Percentiles rank a stretch among this genome's conserved stretches.
Conservation (phyloP, 2,329 filamentous ascomycete genomes). For the Elsinoe arachidis region DNA sequence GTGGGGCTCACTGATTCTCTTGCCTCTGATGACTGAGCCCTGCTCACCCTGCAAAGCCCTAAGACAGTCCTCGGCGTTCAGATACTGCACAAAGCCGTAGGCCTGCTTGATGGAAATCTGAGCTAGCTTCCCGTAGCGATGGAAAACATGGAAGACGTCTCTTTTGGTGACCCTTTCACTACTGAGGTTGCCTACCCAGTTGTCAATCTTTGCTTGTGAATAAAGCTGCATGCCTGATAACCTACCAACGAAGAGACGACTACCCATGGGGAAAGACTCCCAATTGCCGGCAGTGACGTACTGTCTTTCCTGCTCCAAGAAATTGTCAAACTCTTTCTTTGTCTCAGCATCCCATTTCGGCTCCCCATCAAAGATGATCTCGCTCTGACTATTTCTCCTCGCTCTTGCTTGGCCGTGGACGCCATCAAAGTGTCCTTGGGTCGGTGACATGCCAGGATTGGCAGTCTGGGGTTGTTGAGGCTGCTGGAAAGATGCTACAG, state of each 20-base stretch:
- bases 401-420: slow-evolving; percentile 20
- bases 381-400: slow-evolving; percentile 25
- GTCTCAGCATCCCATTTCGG: slow-evolving; percentile 47
- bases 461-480: background rate
- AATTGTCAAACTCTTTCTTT: slow-evolving; percentile 62
- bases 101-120: slow-evolving; percentile 96
- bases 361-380: slow-evolving; percentile 33
- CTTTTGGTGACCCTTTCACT: slow-evolving; percentile 89
- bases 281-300: slow-evolving; percentile 72
- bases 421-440: slow-evolving; percentile 10
- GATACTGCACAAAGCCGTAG: slow-evolving; percentile 93
- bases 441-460: background rate
- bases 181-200: slow-evolving; percentile 66
- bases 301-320: slow-evolving; percentile 61
- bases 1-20: slow-evolving; percentile 72
- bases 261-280: slow-evolving; percentile 71
- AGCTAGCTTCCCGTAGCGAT: slow-evolving; percentile 73
- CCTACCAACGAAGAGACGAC: slow-evolving; percentile 72
- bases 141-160: slow-evolving; percentile 87
- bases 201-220: slow-evolving; percentile 5
- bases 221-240: background rate
- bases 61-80: slow-evolving; percentile 65
- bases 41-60: slow-evolving; percentile 70
- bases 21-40: slow-evolving; percentile 72
- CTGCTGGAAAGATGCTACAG: slow-evolving; percentile 18